Evolutionary conservation across 768 basidiomycete genomes (phyloP), one percentile per base, ranked within the genome.

Genomic region (Mycena sanguinolenta): DNA sequence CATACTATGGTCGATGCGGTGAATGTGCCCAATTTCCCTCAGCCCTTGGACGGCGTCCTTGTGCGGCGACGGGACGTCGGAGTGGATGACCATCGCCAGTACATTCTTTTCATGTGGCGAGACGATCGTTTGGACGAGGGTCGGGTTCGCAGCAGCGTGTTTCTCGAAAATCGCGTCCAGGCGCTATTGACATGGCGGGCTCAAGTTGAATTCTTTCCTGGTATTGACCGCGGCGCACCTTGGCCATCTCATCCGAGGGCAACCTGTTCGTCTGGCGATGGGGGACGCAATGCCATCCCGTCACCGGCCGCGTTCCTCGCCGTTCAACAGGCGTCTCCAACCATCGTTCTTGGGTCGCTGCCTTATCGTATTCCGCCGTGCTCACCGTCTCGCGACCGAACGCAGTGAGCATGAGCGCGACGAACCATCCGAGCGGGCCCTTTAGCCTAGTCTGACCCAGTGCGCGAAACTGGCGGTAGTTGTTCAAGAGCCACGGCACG

Each of bases 21-120:
- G 78, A 14, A 80, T 58, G 52, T 78, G 76, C 9, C 63, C 68
- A 42, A 80, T 76, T 60, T 79, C 78, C 12, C 76, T 60, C 42
- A 66, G 58, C 19, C 62, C 69, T 16, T 32, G 38, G 13, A 63
- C 60, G 5, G 76, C 77, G 34, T 66, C 73, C 38, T 63, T 54
- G 65, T 77, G 78, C 34, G 76, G 73, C 4, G 73, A 58, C 23
- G 61, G 38, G 28, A 70, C 53, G 28, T 54, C 58, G 23, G 73
- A 50, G 36, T 75, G 72, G 8, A 77, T 73, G 27, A 76, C 21
- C 62, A 79, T 66, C 2, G 68, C 77, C 13, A 69, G 61, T 34
- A 71, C 28, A 4, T 66, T 28, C 52, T 61, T 70, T 53, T 79
- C 77, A 58, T 70, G 73, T 10, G 74, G 72, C 19, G 77, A 76